Conservation (phyloP, 805 yeast genomes). For the Spencermartinsiella europaea region DNA sequence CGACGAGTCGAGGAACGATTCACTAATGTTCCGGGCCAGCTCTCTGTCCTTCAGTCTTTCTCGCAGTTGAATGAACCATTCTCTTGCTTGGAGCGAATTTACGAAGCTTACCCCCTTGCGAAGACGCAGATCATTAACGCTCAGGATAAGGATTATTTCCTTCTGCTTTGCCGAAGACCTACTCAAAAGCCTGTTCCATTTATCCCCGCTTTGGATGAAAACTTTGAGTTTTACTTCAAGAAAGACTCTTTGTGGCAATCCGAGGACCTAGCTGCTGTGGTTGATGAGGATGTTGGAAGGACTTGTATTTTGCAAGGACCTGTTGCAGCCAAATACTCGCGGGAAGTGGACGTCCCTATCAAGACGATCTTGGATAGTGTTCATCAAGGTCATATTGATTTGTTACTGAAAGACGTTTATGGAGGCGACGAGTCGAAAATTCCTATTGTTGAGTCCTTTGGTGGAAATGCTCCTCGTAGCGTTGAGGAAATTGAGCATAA, state of each 20-base stretch:
- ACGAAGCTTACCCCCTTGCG: constrained; percentile 67
- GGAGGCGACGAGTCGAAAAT: constrained; percentile 62
- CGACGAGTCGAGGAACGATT: constrained; percentile 98
- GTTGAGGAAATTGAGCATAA: constrained; percentile 22
- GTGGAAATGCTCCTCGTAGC: constrained; percentile 50
- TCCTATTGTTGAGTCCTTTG: constrained; percentile 87
- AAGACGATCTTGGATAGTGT: constrained; percentile 81
- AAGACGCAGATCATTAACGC: constrained; percentile 81
- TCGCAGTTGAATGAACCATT: constrained; percentile 65
- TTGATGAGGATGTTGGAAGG: constrained; percentile 93
- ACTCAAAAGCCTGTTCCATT: constrained; percentile 96
- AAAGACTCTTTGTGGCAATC: constrained; percentile 99
- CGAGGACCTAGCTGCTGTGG: constrained; percentile 93
- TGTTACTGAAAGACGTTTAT: constrained; percentile 64
- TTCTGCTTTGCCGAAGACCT: constrained; percentile 76
- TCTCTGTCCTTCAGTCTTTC: constrained; percentile 71
- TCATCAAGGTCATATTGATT: constrained; percentile 83
- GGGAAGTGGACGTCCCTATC: constrained; percentile 85
- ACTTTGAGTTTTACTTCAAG: constrained; percentile 94
- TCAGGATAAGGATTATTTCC: constrained; percentile 91
- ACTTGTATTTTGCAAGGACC: constrained; percentile 99
- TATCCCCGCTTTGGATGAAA: constrained; percentile 89
- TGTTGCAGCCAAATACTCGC: constrained; percentile 92
- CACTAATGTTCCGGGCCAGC: constrained; percentile 40
- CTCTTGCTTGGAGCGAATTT: constrained; percentile 52